phyloP scores from a whole-genome alignment of 2,329 filamentous ascomycete genomes.

The Cytospora piceicola region DNA sequence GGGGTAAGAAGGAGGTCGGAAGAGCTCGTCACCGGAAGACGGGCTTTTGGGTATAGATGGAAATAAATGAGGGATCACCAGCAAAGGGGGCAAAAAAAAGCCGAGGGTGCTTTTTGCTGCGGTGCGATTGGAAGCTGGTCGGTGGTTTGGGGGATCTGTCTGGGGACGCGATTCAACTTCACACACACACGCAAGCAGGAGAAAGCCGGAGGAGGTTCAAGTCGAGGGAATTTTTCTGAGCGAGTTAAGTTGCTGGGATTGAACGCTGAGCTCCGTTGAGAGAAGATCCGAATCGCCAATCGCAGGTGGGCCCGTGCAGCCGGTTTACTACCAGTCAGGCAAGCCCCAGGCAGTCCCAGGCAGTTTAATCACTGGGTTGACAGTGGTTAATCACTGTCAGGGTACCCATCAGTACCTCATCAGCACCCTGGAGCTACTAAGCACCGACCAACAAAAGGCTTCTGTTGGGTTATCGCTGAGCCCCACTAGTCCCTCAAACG shows the following conservation, averaged over 20 bases:
- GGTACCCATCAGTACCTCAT: too few relatives aligned
- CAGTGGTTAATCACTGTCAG: not conserved
- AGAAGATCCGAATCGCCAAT: conserved; percentile 26
- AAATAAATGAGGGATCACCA: not conserved
- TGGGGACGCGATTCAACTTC: not conserved
- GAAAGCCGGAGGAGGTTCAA: conserved; percentile 20
- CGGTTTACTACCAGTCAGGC: not conserved
- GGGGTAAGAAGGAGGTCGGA: conserved; percentile 6
- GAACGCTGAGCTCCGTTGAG: conserved; percentile 21
- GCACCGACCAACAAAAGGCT: conserved; percentile 27
- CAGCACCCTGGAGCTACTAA: conserved; percentile 14
- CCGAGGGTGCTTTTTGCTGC: not conserved
- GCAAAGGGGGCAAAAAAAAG: not conserved
- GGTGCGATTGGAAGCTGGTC: conserved; percentile 5
- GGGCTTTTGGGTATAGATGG: not conserved
- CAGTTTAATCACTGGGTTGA: too few relatives aligned
- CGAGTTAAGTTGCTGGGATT: conserved; percentile 3
- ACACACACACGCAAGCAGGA: not conserved
- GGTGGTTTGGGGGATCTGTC: not conserved
- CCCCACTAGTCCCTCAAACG: conserved; percentile 19
- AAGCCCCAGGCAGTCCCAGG: not conserved
- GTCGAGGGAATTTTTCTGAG: conserved; percentile 27
- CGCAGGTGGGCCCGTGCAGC: conserved; percentile 14
- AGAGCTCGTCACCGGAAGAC: not conserved
- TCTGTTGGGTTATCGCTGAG: conserved; percentile 25